Base-by-base conservation (phyloP, 768 basidiomycete species). In the Aureoboletus auriporus region DNA sequence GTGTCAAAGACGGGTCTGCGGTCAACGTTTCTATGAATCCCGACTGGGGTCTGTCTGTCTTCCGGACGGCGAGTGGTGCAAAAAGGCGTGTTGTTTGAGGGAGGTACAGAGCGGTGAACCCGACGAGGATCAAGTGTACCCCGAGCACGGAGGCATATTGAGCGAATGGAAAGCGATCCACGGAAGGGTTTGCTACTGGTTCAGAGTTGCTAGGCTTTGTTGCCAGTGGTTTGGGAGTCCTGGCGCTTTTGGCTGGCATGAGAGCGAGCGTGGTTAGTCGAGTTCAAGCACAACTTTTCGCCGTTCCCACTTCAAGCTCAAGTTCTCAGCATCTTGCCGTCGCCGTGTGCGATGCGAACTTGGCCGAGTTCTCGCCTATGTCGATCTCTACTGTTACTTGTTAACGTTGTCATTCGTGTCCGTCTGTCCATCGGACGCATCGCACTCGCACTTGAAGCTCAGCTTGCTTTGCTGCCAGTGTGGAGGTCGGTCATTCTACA, bases 1-100 rank as follows among this genome's bases (percentile, higher is more conserved):
- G 64, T 0, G 88, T 89, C 33, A 66, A 61, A 5, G 72, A 63
- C 7, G 88, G 85, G 51, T 75, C 76, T 3, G 69, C 58, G 1
- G 90, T 91, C 52, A 93, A 63, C 2, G 78, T 72, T 35, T 77
- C 80, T 17, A 92, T 67, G 65, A 89, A 87, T 2, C 76, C 76
- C 51, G 82, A 79, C 58, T 90, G 87, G 10, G 87, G 87, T 46
- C 78, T 74, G 57, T 88, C 85, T 6, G 63, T 65, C 59, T 66
- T 57, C 42, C 57, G 51, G 9, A 65, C 60, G 3, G 58, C 59
- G 28, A 67, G 65, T n/a, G 72, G 58, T 11, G 66, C 69, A 49
- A 73, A 69, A 23, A 81, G 60, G 39, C 73, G 69, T 3, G 74
- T 71, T 14, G 76, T 78, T 42, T 77, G 77, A n/a, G 89, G 89